Base-by-base conservation (phyloP, 2,329 filamentous ascomycete species). In the Ophiostoma pallidulum region DNA sequence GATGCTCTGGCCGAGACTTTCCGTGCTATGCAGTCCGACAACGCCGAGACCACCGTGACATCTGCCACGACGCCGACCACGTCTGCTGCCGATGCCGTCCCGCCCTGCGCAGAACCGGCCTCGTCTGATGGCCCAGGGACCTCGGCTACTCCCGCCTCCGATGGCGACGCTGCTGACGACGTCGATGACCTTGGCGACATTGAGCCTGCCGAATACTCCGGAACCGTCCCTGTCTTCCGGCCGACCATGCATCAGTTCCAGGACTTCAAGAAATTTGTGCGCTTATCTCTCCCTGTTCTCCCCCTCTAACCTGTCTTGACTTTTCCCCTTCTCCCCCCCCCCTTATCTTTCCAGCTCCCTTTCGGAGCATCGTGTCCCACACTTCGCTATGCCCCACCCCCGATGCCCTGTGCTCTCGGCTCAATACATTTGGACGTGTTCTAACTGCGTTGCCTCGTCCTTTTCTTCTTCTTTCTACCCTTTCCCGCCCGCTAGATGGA, bases 231-330 rank as follows among this genome's bases (percentile, higher is more conserved):
- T 8, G 84, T 98, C 51, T 98, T 98, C 68, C 91, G 83, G 66
- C 92, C 92, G 66, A 91, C 84, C 50, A 94, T 96, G 87, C 77
- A 84, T 53, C 89, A 98, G 67, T 97, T 97, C 68, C 82, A 81
- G 60, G 87, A 92, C 67, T 98, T 98, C 66, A 85, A 91, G 67
- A 80, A 78, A 62, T 97, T 94, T 64, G 85, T 97, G 71, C 56
- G 78, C 69, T 42, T 38, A 26, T 26, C 29, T 31, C 28, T 19
- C 45, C 36, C 19, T 29, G 22, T 13, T 39, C 12, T 40, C 36
- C 29, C 24, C 26, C 22, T 33, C 8, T 46, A 33, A 41, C 33
- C 10, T 37, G 13, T 19, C 41, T n/a, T 20, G 22, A 18, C 22
- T 12, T 39, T 33, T 12, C 24, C 32, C 13, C 18, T n/a, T 10